Evolutionary conservation across 257 asterid species (phyloP), one percentile per base, ranked within the genome.

Genomic region (Penstemon eatonii): DNA sequence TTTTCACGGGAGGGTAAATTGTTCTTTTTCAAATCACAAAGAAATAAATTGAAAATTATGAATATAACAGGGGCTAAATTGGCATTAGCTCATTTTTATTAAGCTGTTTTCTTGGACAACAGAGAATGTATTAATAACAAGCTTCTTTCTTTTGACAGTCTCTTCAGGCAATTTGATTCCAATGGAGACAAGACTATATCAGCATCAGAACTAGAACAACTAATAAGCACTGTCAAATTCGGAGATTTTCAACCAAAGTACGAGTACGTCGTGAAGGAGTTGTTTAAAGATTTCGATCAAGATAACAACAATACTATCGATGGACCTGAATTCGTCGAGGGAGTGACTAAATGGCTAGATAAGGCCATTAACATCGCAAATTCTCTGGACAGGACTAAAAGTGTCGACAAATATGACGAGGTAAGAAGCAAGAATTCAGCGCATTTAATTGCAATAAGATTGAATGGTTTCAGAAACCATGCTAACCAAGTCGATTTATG

Each of bases 271-370:
- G 53, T 78, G 25, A 72, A 68, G 69, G 79, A 65, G 56, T 37
- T 87, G 66, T 80, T 85, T 40, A 59, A 50, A 68, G 81, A 73
- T 43, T 79, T 87, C 3, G 88, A 85, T 25, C 46, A 47, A 60
- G 76, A 81, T 47, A 11, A 57, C 2, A 73, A 79, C 18, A 15
- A 61, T 15, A 56, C 4, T 43, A 81, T 83, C 1, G 89, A 85
- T 7, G 73, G 69, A 39, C 46, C 69, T 3, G 89, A 87, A 74
- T 80, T 85, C 33, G 59, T 76, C 0, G 65, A 56, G 7, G 89
- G 83, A 45, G 71, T 85, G 3, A 10, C 76, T 0, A 70, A 25
- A 65, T 79, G 87, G 84, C 76, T 87, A 11, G 39, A 75, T 1
- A 78, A 65, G 74, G 95, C 84, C 56, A 66, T 81, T 19, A 13